Base-by-base conservation (phyloP, 495 filamentous ascomycete genomes). In the Melanomma pulvis-pyrius region DNA sequence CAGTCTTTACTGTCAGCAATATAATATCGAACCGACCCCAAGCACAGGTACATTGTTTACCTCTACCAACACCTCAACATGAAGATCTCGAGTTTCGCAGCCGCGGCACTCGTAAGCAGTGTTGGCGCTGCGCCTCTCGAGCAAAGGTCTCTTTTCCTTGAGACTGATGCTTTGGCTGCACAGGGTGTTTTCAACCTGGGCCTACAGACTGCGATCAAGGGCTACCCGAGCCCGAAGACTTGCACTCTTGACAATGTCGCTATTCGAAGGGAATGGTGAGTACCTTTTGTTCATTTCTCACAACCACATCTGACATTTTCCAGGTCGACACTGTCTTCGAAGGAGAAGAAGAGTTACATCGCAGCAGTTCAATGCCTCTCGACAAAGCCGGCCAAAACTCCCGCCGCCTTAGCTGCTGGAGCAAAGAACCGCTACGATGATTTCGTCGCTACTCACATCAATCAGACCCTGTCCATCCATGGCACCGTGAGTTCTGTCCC, bases 391-490 rank as follows among this genome's bases (percentile, higher is more conserved):
- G 67, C 85, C 0, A 81, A 73, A 19, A 83, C 80, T 1, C 73
- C 81, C 1, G 48, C 76, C 0, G 55, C 62, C 5, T 56, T 77
- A 4, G 82, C 81, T 52, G 58, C 80, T 58, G 84, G 84, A 41
- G 82, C 82, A 1, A 81, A 74, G 72, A 83, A 77, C 69, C 80
- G 86, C 19, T 89, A 84, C 67, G 89, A 92, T 77, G 89, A 92
- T 72, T 91, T 92, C 69, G 79, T 87, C 41, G 86, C 81, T 13
- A 81, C 81, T 9, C 90, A 92, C 72, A 88, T 90, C 73, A 81
- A 84, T 61, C 81, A 89, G 71, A 87, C 86, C 3, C 67, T 79
- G 15, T 59, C 67, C 1, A 89, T 90, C 59, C 89, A 92, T 70
- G 83, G 78, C 60, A 84, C 83, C 5, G 81, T 82, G 78, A 30